These are phyloP conservation scores for Ilex aquifolium DNA, from an alignment of 257 asterid species.

Conservation along the genomic window DNA sequence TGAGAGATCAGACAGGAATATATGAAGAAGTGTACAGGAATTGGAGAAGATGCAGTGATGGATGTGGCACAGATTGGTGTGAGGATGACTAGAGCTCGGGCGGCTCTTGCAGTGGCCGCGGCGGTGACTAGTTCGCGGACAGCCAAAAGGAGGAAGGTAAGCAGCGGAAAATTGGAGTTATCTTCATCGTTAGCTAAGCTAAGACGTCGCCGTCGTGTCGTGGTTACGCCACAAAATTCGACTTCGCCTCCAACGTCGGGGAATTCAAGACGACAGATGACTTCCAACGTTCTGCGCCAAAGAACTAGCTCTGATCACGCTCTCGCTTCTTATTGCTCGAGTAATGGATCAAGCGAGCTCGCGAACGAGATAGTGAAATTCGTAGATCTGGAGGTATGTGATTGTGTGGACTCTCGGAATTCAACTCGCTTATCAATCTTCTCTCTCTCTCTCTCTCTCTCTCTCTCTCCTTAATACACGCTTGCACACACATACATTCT, in stretches of 20 bases:
- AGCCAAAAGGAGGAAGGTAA: slow-evolving; percentile 31
- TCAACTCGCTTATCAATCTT: neutral
- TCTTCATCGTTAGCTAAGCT: slow-evolving; percentile 27
- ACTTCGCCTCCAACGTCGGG: slow-evolving; percentile 18
- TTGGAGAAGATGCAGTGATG: slow-evolving; percentile 21
- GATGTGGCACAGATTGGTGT: slow-evolving; percentile 17
- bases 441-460: neutral
- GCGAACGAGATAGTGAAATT: slow-evolving; percentile 22
- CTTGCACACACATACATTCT: neutral
- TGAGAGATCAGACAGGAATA: neutral
- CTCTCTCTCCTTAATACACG: too few species aligned
- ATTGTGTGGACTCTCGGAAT: neutral
- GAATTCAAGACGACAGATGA: slow-evolving; percentile 6
- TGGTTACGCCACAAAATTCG: slow-evolving; percentile 9
- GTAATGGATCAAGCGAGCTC: slow-evolving; percentile 34
- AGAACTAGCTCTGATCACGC: slow-evolving; percentile 24
- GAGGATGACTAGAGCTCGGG: slow-evolving; percentile 14
- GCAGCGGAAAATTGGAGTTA: slow-evolving; percentile 22
- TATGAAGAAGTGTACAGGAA: slow-evolving; percentile 23
- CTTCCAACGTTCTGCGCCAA: slow-evolving; percentile 9
- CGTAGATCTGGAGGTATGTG: slow-evolving; percentile 56
- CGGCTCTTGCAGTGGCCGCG: slow-evolving; percentile 13
- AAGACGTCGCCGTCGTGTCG: slow-evolving; percentile 30
- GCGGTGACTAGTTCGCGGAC: slow-evolving; percentile 1
- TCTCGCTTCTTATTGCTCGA: slow-evolving; percentile 36